phyloP scores from a whole-genome alignment of 2,329 filamentous ascomycete genomes.

The Pseudogymnoascus sp. region DNA sequence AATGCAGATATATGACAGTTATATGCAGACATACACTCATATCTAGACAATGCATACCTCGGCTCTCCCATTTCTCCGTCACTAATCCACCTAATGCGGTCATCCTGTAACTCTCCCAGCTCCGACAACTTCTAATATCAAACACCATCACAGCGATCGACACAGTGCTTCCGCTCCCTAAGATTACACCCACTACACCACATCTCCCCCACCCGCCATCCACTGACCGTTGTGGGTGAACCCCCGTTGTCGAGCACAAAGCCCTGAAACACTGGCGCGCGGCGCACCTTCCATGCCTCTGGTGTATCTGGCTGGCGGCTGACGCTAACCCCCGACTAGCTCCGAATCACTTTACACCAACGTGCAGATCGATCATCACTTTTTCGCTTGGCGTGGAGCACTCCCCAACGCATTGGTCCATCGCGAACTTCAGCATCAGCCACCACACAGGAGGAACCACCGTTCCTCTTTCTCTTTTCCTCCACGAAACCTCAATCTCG shows the following conservation, averaged over 20 bases:
- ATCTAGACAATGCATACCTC: neutral
- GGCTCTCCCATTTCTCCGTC: neutral
- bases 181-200: neutral
- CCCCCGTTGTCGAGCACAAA: neutral
- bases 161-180: neutral
- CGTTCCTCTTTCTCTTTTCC: neutral
- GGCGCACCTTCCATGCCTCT: neutral
- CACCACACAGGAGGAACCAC: neutral
- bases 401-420: neutral
- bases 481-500: neutral
- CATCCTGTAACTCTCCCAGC: neutral
- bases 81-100: neutral
- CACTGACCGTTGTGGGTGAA: neutral
- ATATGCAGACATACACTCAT: neutral
- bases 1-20: neutral
- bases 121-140: neutral
- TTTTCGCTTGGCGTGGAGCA: neutral
- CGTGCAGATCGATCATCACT: neutral
- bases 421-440: neutral
- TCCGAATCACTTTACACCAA: neutral
- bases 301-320: neutral
- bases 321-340: neutral
- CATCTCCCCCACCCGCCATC: neutral
- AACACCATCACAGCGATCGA: neutral
- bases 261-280: constrained; percentile 1